Conservation (phyloP, 2,329 filamentous ascomycete genomes). For the Cercospora nicotianae region DNA sequence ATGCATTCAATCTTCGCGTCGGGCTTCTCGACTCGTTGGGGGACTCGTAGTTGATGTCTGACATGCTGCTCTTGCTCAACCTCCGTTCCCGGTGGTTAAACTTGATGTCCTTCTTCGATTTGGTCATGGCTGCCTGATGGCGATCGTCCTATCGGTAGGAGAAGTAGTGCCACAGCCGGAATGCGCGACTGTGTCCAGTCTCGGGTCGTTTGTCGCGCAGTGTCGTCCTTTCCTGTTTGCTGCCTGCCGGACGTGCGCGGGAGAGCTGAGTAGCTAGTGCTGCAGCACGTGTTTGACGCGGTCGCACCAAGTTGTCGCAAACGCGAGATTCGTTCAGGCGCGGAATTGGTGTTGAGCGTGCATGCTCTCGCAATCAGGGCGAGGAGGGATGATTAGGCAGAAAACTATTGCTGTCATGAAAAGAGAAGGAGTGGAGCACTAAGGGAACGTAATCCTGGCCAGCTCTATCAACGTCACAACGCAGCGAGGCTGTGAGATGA, state of each 20-base stretch:
- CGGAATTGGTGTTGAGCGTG: neutral
- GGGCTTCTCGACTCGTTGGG: conserved; percentile 32
- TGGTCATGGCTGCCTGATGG: conserved; percentile 46
- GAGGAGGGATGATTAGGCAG: neutral
- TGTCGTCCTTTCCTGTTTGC: conserved; percentile 3
- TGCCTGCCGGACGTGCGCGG: conserved; percentile 12
- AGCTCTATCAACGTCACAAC: neutral
- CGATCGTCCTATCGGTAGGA: neutral
- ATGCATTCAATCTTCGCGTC: conserved; percentile 44
- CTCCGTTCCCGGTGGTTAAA: conserved; percentile 60
- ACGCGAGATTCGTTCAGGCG: neutral
- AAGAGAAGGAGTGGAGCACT: conserved; percentile 1
- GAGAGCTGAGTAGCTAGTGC: conserved; percentile 10
- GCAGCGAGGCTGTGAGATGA: conserved; percentile 3
- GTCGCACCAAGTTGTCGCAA: conserved; percentile 5
- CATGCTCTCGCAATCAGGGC: neutral
- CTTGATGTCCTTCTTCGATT: conserved; percentile 60
- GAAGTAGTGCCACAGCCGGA: neutral
- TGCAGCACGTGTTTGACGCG: conserved; percentile 14
- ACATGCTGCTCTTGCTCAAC: conserved; percentile 62
- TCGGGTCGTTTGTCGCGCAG: neutral
- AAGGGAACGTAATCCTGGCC: conserved; percentile 1
- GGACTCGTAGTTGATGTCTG: conserved; percentile 42
- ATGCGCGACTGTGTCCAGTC: neutral
- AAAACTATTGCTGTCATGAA: neutral